Evolutionary conservation across 2,329 filamentous ascomycete species (phyloP), one percentile per base, ranked within the genome.

Genomic region (Colletotrichum limetticola): DNA sequence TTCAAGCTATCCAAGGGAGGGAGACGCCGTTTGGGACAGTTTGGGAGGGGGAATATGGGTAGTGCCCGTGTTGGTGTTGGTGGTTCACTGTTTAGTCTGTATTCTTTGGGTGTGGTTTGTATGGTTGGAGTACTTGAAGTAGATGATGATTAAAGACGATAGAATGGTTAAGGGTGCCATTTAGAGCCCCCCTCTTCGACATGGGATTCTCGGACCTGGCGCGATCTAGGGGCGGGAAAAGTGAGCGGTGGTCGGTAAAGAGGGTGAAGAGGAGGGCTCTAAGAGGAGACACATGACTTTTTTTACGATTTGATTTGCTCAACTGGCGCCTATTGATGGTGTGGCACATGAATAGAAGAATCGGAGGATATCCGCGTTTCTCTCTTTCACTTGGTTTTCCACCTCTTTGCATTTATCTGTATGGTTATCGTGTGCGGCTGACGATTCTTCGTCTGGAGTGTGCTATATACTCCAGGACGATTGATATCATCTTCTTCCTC

Each of bases 271-370:
- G 57, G 55, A 12, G 11, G 16, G 12, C 28, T 53, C 55, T 35
- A 63, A 62, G 52, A 28, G 24, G 42, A 28, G 22, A 63, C 68
- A 68, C 68, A 71, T 57, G 65, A 68, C 65, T 30, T 12, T 65
- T 26, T 7, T 42, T 8, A 12, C 28, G 11, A 16, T 14, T 7
- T 24, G n/a, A 16, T 22, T 16, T 24, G 14, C 8, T 9, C 26
- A 5, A 49, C 28, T 63, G 16, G 60, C 26, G 37, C 37, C 14
- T 6, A 8, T 49, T 19, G n/a, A 19, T n/a, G 16, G 32, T 28
- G 49, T 71, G 65, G 49, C 57, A 68, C 63, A 14, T 22, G 28
- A 53, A 24, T 63, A 63, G 46, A 63, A 63, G 46, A 53, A 22
- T 1, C n/a, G n/a, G 60, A 11, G 28, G 12, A 49, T 32, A 28